Percentiles rank a stretch among this genome's conserved stretches.
Evolutionary conservation across 768 basidiomycete species (phyloP).

Genomic region (Suillus placidus): DNA sequence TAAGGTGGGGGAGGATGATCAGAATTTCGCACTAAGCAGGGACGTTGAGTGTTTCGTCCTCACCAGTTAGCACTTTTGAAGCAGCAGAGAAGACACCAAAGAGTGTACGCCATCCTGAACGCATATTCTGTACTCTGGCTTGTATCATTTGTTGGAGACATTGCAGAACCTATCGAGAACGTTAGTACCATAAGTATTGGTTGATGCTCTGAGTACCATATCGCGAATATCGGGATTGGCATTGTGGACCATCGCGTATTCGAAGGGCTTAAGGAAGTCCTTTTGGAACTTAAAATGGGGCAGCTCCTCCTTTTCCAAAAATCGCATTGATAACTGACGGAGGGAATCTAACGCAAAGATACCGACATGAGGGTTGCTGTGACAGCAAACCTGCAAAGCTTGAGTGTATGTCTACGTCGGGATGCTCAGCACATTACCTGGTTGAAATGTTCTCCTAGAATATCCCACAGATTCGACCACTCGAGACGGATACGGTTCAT

Average conservation of each 20-base stretch:
- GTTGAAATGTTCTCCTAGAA: slow-evolving; percentile 98
- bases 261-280: slow-evolving; percentile 97
- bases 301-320: slow-evolving; percentile 97
- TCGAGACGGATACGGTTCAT: slow-evolving; percentile 98
- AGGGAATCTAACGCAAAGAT: slow-evolving; percentile 97
- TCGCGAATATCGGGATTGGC: slow-evolving; percentile 94
- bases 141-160: slow-evolving; percentile 99
- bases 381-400: slow-evolving; percentile 84
- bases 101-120: slow-evolving; percentile 99
- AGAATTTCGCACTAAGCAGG: background rate
- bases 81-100: slow-evolving; percentile 98
- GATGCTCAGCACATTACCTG: slow-evolving; percentile 54
- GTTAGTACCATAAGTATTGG: slow-evolving; percentile 10
- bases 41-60: slow-evolving; percentile 19
- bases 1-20: slow-evolving; percentile 28
- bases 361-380: slow-evolving; percentile 94
- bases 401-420: slow-evolving; percentile 14
- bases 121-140: slow-evolving; percentile 89
- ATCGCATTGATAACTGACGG: slow-evolving; percentile 96
- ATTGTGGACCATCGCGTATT: slow-evolving; percentile 97
- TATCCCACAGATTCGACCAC: slow-evolving; percentile 98
- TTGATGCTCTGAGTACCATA: slow-evolving; percentile 61
- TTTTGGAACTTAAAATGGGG: slow-evolving; percentile 99
- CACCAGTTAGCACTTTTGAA: slow-evolving; percentile 88
- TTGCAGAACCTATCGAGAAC: slow-evolving; percentile 74